Evolutionary conservation across 2,329 filamentous ascomycete species (phyloP).

Genomic region (Stachybotrys chlorohalonatus): DNA sequence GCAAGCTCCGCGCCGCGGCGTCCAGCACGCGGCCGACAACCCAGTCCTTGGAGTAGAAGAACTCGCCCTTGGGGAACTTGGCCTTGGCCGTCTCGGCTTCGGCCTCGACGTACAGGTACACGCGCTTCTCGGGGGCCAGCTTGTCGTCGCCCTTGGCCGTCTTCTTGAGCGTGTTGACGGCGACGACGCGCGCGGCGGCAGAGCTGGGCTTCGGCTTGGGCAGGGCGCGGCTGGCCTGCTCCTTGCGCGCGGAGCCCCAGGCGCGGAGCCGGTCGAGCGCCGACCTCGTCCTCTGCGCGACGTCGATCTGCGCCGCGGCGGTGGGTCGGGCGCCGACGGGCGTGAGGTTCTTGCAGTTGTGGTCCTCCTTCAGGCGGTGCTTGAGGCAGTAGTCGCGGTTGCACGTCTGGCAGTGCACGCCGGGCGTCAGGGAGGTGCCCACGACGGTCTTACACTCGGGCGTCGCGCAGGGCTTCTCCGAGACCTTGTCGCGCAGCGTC

Average conservation of each 20-base stretch:
- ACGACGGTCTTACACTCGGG: conserved; percentile 60
- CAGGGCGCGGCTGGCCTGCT: conserved; percentile 47
- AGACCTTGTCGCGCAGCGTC: conserved; percentile 43
- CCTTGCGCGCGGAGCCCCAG: conserved; percentile 71
- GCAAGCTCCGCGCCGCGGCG: conserved; percentile 64
- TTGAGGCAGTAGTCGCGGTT: conserved; percentile 70
- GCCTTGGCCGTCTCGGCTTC: conserved; percentile 76
- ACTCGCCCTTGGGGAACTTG: conserved; percentile 73
- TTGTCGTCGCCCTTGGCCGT: conserved; percentile 85
- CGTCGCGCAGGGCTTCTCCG: conserved; percentile 60
- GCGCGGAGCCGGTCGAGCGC: conserved; percentile 70
- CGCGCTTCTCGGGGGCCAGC: conserved; percentile 68
- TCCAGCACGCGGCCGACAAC: conserved; percentile 80
- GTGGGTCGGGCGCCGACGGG: conserved; percentile 41
- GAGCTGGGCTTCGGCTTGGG: conserved; percentile 56
- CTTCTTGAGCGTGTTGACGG: conserved; percentile 72
- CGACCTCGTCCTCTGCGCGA: conserved; percentile 56
- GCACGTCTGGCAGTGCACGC: conserved; percentile 63
- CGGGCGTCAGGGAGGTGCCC: conserved; percentile 57
- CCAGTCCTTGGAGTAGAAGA: conserved; percentile 79
- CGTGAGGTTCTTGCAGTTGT: conserved; percentile 73
- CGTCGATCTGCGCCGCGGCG: conserved; percentile 22
- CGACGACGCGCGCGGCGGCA: conserved; percentile 55
- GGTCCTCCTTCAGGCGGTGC: conserved; percentile 69
- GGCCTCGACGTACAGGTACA: conserved; percentile 87